phyloP scores from a whole-genome alignment of 2,329 filamentous ascomycete species.

The Trichoderma sp. region DNA sequence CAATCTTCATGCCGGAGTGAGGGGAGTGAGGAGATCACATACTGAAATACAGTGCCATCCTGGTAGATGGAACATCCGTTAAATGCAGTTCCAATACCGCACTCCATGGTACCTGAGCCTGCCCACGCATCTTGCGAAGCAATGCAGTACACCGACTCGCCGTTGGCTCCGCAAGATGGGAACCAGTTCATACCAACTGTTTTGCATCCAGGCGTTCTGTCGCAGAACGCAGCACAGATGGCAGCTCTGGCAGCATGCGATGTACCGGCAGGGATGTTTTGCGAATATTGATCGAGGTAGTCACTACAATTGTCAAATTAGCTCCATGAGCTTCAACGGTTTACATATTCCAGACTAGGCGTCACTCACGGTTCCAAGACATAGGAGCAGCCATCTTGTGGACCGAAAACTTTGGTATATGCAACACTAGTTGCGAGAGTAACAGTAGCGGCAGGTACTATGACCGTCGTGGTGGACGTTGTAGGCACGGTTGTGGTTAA shows the following conservation, averaged over 20 bases:
- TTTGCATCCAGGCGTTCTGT: neutral
- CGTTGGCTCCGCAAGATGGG: neutral
- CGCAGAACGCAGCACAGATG: slow-evolving; percentile 8
- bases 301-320: neutral
- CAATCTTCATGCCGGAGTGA: neutral
- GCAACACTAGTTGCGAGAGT: neutral
- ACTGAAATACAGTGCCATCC: slow-evolving; percentile 8
- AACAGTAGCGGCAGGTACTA: neutral
- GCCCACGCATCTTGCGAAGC: slow-evolving; percentile 4
- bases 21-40: neutral
- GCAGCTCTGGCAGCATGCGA: neutral
- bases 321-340: rapidly evolving
- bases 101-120: neutral
- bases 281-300: slow-evolving; percentile 4
- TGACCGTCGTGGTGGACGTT: neutral
- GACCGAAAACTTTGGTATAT: neutral
- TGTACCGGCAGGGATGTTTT: neutral
- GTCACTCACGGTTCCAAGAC: neutral
- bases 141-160: slow-evolving; percentile 9
- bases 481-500: neutral
- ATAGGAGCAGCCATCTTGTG: neutral
- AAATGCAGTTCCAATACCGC: neutral
- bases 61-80: slow-evolving; percentile 13
- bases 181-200: slow-evolving; percentile 13
- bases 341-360: neutral